These are phyloP conservation scores for Kingdonia uniflora DNA, from an alignment of 164 flowering plant genomes.

Conservation along the genomic window DNA sequence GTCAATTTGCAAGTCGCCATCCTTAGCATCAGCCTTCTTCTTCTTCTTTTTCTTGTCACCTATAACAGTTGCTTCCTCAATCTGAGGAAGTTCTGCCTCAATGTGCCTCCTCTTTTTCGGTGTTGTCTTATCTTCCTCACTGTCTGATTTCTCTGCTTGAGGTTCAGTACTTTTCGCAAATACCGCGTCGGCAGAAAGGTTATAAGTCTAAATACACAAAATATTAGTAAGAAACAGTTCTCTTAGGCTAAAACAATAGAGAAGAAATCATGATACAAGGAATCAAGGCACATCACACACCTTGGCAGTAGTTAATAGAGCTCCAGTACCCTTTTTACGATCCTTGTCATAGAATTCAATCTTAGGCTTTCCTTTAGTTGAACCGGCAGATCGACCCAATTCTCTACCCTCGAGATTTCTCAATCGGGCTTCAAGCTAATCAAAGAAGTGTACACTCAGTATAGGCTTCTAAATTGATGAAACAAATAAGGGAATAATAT, in stretches of 20 bases:
- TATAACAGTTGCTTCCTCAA: conserved; percentile 11
- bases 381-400: conserved; percentile 67
- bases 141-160: conserved; percentile 4
- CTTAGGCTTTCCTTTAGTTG: conserved; percentile 90
- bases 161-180: conserved; percentile 22
- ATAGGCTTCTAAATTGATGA: neutral
- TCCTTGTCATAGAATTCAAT: conserved; percentile 83
- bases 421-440: conserved; percentile 74
- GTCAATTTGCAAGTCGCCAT: conserved; percentile 6
- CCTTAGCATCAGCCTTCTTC: conserved; percentile 25
- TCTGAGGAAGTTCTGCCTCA: conserved; percentile 13
- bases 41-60: conserved; percentile 33
- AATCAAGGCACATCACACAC: conserved; percentile 18
- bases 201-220: conserved; percentile 44
- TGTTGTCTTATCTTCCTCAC: conserved; percentile 5
- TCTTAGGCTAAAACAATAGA: neutral
- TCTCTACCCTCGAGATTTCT: conserved; percentile 84
- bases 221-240: neutral
- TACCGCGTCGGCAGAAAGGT: conserved; percentile 61
- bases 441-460: neutral
- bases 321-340: conserved; percentile 65
- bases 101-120: conserved; percentile 25
- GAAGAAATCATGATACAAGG: conserved; percentile 2
- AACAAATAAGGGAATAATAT: neutral
- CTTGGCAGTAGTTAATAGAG: conserved; percentile 75